Evolutionary conservation across 495 filamentous ascomycete species (phyloP).

Genomic region (Tuber aestivum): DNA sequence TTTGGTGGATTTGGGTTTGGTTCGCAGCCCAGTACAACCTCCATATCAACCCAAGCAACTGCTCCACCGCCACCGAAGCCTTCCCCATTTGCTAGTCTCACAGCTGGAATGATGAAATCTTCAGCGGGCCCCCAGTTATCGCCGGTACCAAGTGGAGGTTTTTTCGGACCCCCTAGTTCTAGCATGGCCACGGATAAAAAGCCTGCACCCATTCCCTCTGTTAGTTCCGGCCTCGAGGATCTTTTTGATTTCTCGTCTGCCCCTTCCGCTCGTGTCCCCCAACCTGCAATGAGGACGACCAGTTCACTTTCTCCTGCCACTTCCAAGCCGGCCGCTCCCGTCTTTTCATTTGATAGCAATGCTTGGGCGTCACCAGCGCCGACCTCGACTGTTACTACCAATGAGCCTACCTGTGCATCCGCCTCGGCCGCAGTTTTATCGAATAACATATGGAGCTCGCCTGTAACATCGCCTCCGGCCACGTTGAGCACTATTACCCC

Average conservation of each 20-base stretch:
- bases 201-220: conserved; percentile 44
- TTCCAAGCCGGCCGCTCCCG: conserved; percentile 56
- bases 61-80: conserved; percentile 54
- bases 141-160: conserved; percentile 61
- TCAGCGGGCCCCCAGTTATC: conserved; percentile 51
- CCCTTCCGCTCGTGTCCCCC: conserved; percentile 46
- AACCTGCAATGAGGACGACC: conserved; percentile 48
- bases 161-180: conserved; percentile 63
- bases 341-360: conserved; percentile 51
- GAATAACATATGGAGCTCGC: conserved; percentile 49
- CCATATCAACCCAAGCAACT: conserved; percentile 51
- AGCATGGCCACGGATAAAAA: conserved; percentile 52
- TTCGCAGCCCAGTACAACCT: conserved; percentile 41
- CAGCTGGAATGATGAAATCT: conserved; percentile 51
- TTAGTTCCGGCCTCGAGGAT: conserved; percentile 57
- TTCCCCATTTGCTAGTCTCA: conserved; percentile 69
- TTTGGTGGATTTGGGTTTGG: conserved; percentile 76
- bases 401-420: conserved; percentile 34
- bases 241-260: conserved; percentile 75
- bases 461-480: conserved; percentile 16
- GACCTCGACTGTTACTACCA: conserved; percentile 40
- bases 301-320: conserved; percentile 52
- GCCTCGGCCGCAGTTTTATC: conserved; percentile 23
- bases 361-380: conserved; percentile 52
- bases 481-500: background rate